Conservation (phyloP, 2,329 filamentous ascomycete genomes). For the Hypoxylon sp. region DNA sequence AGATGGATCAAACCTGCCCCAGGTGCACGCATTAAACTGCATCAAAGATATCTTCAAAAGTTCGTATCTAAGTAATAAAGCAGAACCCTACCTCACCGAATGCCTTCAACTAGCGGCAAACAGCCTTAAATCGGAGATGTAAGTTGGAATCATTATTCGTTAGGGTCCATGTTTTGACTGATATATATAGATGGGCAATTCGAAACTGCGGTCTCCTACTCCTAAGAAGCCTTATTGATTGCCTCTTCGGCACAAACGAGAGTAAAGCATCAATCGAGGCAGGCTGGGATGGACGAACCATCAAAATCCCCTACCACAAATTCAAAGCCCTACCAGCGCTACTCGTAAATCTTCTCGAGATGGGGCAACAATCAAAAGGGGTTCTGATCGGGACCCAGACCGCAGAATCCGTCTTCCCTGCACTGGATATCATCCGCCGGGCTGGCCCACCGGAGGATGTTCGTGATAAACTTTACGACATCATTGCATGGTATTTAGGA, state of each 20-base stretch:
- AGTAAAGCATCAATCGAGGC: constrained; percentile 69
- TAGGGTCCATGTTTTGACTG: constrained; percentile 12
- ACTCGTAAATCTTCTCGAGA: constrained; percentile 68
- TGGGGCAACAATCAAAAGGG: constrained; percentile 54
- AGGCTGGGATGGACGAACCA: constrained; percentile 70
- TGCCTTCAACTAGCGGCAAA: constrained; percentile 82
- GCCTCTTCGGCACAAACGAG: constrained; percentile 78
- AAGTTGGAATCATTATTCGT: no score
- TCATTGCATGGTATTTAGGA: constrained; percentile 69
- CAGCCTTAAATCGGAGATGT: constrained; percentile 81
- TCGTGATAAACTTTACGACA: constrained; percentile 62
- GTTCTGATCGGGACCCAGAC: constrained; percentile 50
- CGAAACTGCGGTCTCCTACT: constrained; percentile 93
- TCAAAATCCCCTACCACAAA: constrained; percentile 73
- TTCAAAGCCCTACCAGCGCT: constrained; percentile 72
- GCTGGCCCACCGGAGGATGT: constrained; percentile 70
- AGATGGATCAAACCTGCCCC: constrained; percentile 75
- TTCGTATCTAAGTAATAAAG: constrained; percentile 75
- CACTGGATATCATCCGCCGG: constrained; percentile 80
- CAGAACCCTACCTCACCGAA: constrained; percentile 76
- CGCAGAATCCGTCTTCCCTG: constrained; percentile 81
- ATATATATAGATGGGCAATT: constrained; percentile 78
- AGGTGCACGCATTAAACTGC: constrained; percentile 95
- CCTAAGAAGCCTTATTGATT: constrained; percentile 83
- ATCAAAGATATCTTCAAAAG: constrained; percentile 91